These are phyloP conservation scores for Hypomontagnella monticulosa DNA, from an alignment of 495 filamentous ascomycete genomes.

Conservation along the genomic window DNA sequence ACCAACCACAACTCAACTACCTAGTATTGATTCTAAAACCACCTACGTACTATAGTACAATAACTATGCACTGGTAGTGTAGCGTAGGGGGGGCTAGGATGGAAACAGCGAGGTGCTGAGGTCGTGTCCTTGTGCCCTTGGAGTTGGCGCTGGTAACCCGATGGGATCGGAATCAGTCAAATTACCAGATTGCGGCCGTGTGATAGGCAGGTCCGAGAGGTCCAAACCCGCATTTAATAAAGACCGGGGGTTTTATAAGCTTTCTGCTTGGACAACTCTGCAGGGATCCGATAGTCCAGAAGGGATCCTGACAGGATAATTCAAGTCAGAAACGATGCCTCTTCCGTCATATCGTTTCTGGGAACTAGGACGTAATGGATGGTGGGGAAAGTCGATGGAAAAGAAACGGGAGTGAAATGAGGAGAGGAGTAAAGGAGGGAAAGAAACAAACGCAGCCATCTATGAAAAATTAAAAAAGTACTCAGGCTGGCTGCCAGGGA, in stretches of 20 bases:
- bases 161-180: slow-evolving; percentile 44
- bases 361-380: slow-evolving; percentile 8
- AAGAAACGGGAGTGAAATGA: not conserved
- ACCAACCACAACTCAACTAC: no score
- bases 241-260: slow-evolving; percentile 40
- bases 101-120: not conserved
- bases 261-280: slow-evolving; percentile 41
- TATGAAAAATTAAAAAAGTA: not conserved
- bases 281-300: slow-evolving; percentile 37
- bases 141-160: slow-evolving; percentile 40
- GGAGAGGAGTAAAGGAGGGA: not conserved
- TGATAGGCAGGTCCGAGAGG: slow-evolving; percentile 42
- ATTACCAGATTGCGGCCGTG: slow-evolving; percentile 44
- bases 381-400: slow-evolving; percentile 5
- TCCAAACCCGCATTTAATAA: slow-evolving; percentile 39
- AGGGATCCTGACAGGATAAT: slow-evolving; percentile 33
- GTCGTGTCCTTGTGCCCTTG: slow-evolving; percentile 29
- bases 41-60: no score
- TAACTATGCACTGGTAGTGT: no score
- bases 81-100: not conserved
- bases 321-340: slow-evolving; percentile 33
- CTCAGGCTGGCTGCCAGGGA: not conserved
- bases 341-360: slow-evolving; percentile 30
- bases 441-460: not conserved
- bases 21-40: no score